Evolutionary conservation across 2,329 filamentous ascomycete genomes (phyloP), one percentile per base, ranked within the genome.

Genomic region (Beauveria scarabaeidicola): DNA sequence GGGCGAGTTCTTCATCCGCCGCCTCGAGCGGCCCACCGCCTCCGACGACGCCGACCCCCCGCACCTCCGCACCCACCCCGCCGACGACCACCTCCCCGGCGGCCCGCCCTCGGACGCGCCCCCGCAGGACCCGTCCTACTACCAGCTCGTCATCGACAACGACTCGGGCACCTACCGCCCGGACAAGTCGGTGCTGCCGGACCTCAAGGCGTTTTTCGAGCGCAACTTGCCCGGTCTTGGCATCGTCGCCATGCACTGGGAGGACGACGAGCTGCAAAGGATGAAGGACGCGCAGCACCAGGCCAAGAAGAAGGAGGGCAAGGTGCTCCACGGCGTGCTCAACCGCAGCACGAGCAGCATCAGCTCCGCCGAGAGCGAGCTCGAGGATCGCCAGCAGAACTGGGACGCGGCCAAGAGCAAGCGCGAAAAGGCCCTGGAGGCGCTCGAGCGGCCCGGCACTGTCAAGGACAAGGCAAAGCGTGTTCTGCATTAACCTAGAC

Each of bases 101-200:
- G 81, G 76, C 0, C 79, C 78, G 3, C 79, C 78, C 1, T 62
- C 70, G 17, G 68, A 69, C 0, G 63, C 72, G 0, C 79, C 78
- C 3, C 81, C 77, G 0, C 65, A 70, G 15, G 72, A 79, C 60
- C 81, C 76, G n/a, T 69, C 72, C 56, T 78, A 80, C 69, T 97
- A 96, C 71, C 88, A 96, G 70, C 82, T 97, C 9, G 78, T 94
- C 64, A 97, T 97, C 68, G 93, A 97, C 76, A 97, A 97, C 68
- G 93, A 96, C 73, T 91, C 87, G 58, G 93, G 93, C 11, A 97
- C 93, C 0, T 97, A 97, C 72, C 84, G 93, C 0, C 93, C 93
- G 0, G 91, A 95, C 68, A 88, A 88, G 59, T 80, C 85, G 11
- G 79, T 90, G 10, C 80, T 97, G 1, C 89, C 89, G 0, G 70